Base-by-base conservation (phyloP, 139 green algal genomes). In the Coelastrella sp. region DNA sequence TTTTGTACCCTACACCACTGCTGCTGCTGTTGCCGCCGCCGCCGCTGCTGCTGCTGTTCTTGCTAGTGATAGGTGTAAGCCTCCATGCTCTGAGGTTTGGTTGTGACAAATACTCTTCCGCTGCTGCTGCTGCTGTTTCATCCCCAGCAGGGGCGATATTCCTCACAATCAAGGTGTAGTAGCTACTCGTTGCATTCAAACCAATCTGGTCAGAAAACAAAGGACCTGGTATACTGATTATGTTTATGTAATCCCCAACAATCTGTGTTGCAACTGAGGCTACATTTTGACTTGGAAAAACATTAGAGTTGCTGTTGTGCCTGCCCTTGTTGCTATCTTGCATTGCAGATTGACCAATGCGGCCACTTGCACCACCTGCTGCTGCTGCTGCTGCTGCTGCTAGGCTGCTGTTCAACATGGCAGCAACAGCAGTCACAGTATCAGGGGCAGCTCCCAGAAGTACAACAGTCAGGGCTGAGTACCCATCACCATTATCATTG, bases 161-260 rank as follows among this genome's bases (percentile, higher is more conserved):
- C 2, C 86, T 43, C 2, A 86, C 60, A 34, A 89, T 62, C 27
- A 89, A 30, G 60, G 83, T 74, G 19, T 71, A 71, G 62, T 71
- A 71, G 27, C 15, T 71, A 25, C 62, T 71, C 11, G 35, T 74
- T 4, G 66, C 13, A 6, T 48, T 27, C 13, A 74, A 27, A 4
- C 66, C 66, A 23, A 74, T 74, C 35, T n/a, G 6, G 13, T 48
- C 35, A 17, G 66, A 32, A 27, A 74, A 74, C 4, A 17, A 21
- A 27, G 66, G 66, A 4, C 34, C 32, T 32, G 66, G 66, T 32
- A 74, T 74, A 6, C 15, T 3, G 4, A 74, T 48, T 9, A 50
- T 74, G 66, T 74, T 74, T 34, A 74, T 74, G 13, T 21, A 63
- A 19, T 38, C 62, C 4, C 32, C n/a, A 32, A 21, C 3, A 19